phyloP scores from a whole-genome alignment of 1,139 yeast genomes.

The Geotrichum cucujoidarum region DNA sequence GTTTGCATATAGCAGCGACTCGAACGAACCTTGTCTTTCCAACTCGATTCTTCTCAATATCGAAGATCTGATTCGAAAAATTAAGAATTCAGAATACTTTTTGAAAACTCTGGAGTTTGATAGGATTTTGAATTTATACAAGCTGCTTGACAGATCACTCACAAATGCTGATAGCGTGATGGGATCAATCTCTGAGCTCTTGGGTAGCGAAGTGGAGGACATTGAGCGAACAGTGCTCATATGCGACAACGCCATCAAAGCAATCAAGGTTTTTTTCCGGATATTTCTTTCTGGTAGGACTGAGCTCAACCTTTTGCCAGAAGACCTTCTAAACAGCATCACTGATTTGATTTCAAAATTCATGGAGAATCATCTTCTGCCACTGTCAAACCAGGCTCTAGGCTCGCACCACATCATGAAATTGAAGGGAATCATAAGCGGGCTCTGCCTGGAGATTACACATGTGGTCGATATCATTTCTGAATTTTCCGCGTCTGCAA shows the following conservation, averaged over 20 bases:
- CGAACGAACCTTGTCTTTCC: conserved; percentile 21
- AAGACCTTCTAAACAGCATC: conserved; percentile 42
- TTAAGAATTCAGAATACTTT: conserved; percentile 19
- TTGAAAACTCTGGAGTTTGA: conserved; percentile 20
- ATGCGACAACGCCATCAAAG: conserved; percentile 35
- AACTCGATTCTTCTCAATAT: conserved; percentile 21
- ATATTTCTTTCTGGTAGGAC: conserved; percentile 41
- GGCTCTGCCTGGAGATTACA: conserved; percentile 22
- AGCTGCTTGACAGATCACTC: conserved; percentile 22
- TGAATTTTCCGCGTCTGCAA: conserved; percentile 23
- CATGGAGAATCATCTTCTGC: conserved; percentile 39
- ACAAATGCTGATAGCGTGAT: conserved; percentile 16
- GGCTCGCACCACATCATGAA: conserved; percentile 11
- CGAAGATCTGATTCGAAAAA: conserved; percentile 22
- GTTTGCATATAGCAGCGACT: conserved; percentile 15
- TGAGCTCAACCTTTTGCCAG: conserved; percentile 46
- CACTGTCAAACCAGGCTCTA: conserved; percentile 20
- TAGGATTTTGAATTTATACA: conserved; percentile 22
- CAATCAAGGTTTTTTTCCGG: conserved; percentile 42
- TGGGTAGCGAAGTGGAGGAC: conserved; percentile 13
- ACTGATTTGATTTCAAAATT: conserved; percentile 40
- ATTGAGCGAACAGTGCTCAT: conserved; percentile 9
- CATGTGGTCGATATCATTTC: conserved; percentile 22
- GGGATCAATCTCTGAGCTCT: conserved; percentile 16
- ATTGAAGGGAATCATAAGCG: conserved; percentile 20